A percentile compares a stretch with the other conserved stretches of the same genome.
Evolutionary conservation across 257 asterid genomes (phyloP).

Genomic region (Perilla frutescens): DNA sequence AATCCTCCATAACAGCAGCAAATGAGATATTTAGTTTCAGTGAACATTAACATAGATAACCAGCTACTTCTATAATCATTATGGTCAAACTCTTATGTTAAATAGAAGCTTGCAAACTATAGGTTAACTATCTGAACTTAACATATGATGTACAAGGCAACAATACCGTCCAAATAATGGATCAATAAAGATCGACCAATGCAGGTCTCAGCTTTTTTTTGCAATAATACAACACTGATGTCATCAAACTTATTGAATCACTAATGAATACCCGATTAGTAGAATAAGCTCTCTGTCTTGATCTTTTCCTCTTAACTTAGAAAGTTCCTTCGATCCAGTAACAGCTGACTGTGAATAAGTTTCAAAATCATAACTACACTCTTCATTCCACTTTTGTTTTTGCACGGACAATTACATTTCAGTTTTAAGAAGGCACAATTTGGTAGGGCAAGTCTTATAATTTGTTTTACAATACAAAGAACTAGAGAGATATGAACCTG

Average conservation of each 20-base stretch:
- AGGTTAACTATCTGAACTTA: conserved; percentile 21
- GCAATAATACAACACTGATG: neutral
- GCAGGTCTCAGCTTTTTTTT: neutral
- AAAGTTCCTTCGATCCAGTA: conserved; percentile 41
- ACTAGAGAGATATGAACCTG: conserved; percentile 46
- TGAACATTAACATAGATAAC: too few relatives aligned
- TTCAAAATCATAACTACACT: conserved; percentile 34
- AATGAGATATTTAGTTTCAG: too few relatives aligned
- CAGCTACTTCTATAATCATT: too few relatives aligned
- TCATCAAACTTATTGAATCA: conserved; percentile 9
- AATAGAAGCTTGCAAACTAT: conserved; percentile 19
- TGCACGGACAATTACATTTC: conserved; percentile 37
- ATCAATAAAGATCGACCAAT: neutral
- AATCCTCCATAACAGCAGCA: too few relatives aligned
- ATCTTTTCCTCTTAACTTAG: conserved; percentile 40
- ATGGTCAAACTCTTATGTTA: too few relatives aligned
- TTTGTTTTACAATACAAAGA: conserved; percentile 11
- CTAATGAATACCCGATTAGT: conserved; percentile 63
- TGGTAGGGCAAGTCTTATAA: conserved; percentile 3
- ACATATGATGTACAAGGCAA: conserved; percentile 7
- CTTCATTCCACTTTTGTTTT: conserved; percentile 44
- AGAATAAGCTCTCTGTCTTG: conserved; percentile 53
- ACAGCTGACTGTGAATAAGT: conserved; percentile 38
- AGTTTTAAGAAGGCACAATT: conserved; percentile 28
- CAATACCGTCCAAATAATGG: conserved; percentile 10